Evolutionary conservation across 1,284 basidiomycete species (phyloP), one percentile per base, ranked within the genome.

Genomic region (Ustilago esculenta): DNA sequence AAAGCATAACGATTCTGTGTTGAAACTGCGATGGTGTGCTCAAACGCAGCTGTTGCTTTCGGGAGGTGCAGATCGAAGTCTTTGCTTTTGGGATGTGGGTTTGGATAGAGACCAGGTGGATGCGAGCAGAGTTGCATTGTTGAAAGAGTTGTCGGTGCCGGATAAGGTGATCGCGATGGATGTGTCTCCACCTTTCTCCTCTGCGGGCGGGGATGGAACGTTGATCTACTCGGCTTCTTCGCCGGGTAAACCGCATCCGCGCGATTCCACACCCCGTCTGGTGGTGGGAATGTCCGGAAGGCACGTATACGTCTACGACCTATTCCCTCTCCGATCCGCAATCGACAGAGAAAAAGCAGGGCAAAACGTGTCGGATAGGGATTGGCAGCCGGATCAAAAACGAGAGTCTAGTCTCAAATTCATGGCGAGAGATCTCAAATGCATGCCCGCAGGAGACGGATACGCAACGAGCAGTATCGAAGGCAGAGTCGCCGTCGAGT

Each of bases 401-500:
- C 84, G 96, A 60, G 96, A 98, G 84, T 94, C 91, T 80, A 92
- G 91, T 69, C 83, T 99, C 66, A 98, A 97, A 83, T 98, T 91
- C 82, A 91, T 98, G 90, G 94, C 94, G 29, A 85, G 94, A 45
- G 90, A 89, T 50, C 83, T 98, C 36, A 90, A 90, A 15, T 94
- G 92, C 79, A 98, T 97, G 93, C 86, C 87, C 0, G 90, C 92
- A 75, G 94, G 94, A 0, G 88, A 94, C 84, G 94, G 95, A 9
- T 98, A 92, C 83, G 93, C 94, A 1, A 92, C 90, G 0, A 91
- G 90, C 0, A 95, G 92, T 0, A 92, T 97, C 15, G 96, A 99
- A 81, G 95, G 95, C 0, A 87, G 95, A 34, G 94, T 98, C 53
- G 93, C 94, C 0, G 94, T 98, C 36, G 96, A 99, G 82, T 98